Base-by-base conservation (phyloP, 345 rosid genomes). In the Geranium rotundifolium region DNA sequence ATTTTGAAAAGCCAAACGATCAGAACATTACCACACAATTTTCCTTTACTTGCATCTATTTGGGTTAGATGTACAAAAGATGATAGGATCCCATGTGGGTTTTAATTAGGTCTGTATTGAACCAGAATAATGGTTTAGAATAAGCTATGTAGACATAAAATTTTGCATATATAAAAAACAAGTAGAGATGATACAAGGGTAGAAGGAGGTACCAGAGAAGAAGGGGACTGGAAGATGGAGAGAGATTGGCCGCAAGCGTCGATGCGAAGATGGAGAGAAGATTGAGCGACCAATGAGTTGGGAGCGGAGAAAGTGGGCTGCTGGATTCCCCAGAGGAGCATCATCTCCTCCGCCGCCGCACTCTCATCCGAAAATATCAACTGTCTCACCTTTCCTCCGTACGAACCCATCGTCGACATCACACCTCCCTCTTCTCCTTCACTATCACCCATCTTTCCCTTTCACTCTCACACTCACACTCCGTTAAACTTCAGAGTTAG, bases 231-330 rank as follows among this genome's bases (percentile, higher is more conserved):
- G 46, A 84, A 80, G 66, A 89, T 84, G 58, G 80, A 72, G 76
- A 92, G 90, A 20, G 84, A 80, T 39, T 84, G 89, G 20, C 98
- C 96, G 57, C 96, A 92, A 67, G 96, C 91, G 66, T 92, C 95
- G 61, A 92, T 72, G 68, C 77, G 75, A 31, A 92, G 88, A 17
- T 81, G 81, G 57, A 89, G 88, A 65, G 95, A 87, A 7, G 95
- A 79, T 63, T 92, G 98, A 3, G 95, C 61, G 56, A 89, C 96
- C 41, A 85, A 84, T 29, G 93, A 73, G 74, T 92, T 92, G 14
- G 86, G 91, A 54, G 71, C 67, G 56, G 89, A 84, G 57, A 76
- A 70, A 19, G 92, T 85, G 18, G 98, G 96, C 64, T 85, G 95
- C 67, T 87, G 96, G 31, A 92, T 76, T 61, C 91, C 96, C 98